A percentile compares a stretch with the other conserved stretches of the same genome.
Evolutionary conservation across 1,284 basidiomycete species (phyloP).

Genomic region (Puccinia sorghi): DNA sequence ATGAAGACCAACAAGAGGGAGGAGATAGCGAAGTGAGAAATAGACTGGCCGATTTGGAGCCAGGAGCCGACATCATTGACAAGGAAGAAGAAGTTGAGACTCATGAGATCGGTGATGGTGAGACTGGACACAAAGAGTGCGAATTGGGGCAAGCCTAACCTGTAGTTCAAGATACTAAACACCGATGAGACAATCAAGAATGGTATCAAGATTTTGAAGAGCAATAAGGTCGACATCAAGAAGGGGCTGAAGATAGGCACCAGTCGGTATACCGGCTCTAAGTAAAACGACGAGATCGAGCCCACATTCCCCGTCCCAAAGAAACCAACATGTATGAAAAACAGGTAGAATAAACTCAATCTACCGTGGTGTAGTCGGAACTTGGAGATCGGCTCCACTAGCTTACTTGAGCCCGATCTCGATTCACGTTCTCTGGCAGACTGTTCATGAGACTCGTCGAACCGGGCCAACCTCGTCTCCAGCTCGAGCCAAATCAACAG

Average conservation of each 20-base stretch:
- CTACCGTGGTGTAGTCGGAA: slow-evolving; percentile 69
- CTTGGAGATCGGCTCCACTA: slow-evolving; percentile 16
- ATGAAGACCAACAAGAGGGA: slow-evolving; percentile 78
- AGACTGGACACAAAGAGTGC: slow-evolving; percentile 45
- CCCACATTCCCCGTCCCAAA: slow-evolving; percentile 75
- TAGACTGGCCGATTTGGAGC: slow-evolving; percentile 85
- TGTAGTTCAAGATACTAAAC: slow-evolving; percentile 66
- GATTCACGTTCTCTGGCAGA: neutral
- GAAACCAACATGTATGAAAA: slow-evolving; percentile 83
- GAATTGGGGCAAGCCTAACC: slow-evolving; percentile 34
- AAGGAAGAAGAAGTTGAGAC: slow-evolving; percentile 77
- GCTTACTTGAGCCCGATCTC: neutral
- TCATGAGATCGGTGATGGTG: slow-evolving; percentile 65
- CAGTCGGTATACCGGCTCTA: slow-evolving; percentile 83
- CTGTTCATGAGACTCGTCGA: neutral
- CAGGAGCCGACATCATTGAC: slow-evolving; percentile 82
- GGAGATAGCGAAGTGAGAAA: slow-evolving; percentile 82
- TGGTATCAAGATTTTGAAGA: slow-evolving; percentile 80
- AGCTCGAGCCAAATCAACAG: slow-evolving; percentile 71
- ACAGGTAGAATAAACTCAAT: slow-evolving; percentile 77
- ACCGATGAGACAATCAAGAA: slow-evolving; percentile 72
- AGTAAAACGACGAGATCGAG: slow-evolving; percentile 70
- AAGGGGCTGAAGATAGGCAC: slow-evolving; percentile 85
- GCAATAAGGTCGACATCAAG: slow-evolving; percentile 70
- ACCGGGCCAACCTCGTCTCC: slow-evolving; percentile 62